Conservation (phyloP, 495 filamentous ascomycete genomes). For the Hyaloscypha finlandica region DNA sequence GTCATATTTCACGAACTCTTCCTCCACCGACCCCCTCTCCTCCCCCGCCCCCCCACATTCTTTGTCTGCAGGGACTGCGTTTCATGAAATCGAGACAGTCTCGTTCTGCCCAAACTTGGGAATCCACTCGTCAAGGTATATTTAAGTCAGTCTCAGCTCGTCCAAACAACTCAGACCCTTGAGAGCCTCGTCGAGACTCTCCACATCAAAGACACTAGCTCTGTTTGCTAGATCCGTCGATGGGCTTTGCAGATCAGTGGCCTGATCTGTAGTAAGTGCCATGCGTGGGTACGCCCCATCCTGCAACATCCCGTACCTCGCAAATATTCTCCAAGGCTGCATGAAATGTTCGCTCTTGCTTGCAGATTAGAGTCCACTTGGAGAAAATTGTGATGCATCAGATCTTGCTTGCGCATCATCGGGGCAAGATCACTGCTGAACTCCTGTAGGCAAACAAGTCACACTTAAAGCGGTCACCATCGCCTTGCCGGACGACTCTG, state of each 20-base stretch:
- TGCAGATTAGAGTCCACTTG: neutral
- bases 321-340: neutral
- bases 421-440: no score
- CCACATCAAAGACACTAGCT: neutral
- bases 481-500: neutral
- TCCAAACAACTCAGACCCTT: constrained; percentile 18
- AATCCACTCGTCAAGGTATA: constrained; percentile 13
- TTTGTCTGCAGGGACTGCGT: constrained; percentile 20
- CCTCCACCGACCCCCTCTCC: constrained; percentile 1
- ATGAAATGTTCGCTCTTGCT: neutral
- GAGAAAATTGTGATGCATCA: neutral
- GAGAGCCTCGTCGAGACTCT: constrained; percentile 20
- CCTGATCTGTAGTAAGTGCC: constrained; percentile 10
- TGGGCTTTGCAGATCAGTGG: constrained; percentile 17
- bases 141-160: constrained; percentile 22
- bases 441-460: no score
- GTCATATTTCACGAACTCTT: neutral
- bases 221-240: constrained; percentile 26
- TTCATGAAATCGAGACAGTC: constrained; percentile 24
- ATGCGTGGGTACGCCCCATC: constrained; percentile 12
- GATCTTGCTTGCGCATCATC: no score
- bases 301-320: constrained; percentile 22
- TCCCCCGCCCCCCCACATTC: neutral
- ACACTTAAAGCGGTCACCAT: no score
- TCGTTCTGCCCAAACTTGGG: constrained; percentile 15